These are phyloP conservation scores for Tetraselmis chui DNA, from an alignment of 139 green algal species.

Conservation along the genomic window DNA sequence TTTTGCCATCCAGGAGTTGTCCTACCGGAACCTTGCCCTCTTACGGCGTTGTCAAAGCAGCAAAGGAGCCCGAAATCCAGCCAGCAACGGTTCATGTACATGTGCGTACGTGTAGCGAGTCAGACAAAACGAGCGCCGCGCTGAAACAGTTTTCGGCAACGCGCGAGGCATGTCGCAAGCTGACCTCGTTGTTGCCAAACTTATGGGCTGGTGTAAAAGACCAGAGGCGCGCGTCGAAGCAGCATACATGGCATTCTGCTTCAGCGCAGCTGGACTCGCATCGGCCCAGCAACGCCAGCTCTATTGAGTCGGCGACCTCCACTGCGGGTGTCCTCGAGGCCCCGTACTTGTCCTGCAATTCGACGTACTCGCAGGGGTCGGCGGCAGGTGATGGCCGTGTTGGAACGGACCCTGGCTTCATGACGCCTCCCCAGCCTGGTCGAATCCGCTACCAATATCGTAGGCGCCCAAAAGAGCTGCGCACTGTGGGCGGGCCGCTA, in stretches of 20 bases:
- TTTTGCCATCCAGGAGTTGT: no score
- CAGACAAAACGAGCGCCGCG: background rate
- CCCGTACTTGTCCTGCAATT: no score
- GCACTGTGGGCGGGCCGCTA: background rate
- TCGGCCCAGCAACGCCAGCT: background rate
- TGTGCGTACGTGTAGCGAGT: background rate
- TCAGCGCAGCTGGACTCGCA: no score
- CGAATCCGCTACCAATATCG: background rate
- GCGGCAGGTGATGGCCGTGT: no score
- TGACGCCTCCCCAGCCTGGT: background rate
- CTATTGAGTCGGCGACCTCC: background rate
- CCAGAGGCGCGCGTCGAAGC: background rate
- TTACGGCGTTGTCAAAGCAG: no score
- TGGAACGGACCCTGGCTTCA: no score
- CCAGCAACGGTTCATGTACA: background rate
- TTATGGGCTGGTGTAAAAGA: background rate
- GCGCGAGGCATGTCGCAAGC: background rate
- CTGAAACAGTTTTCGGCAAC: background rate
- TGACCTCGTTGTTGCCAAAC: background rate
- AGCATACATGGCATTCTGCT: no score
- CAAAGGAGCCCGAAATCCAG: no score
- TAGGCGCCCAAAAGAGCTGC: background rate
- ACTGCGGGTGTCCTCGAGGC: background rate
- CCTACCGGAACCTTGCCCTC: no score
- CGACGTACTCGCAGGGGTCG: no score